These are phyloP conservation scores for Saksenaea oblongispora DNA, from an alignment of 371 early-diverging fungal genomes.

Conservation along the genomic window DNA sequence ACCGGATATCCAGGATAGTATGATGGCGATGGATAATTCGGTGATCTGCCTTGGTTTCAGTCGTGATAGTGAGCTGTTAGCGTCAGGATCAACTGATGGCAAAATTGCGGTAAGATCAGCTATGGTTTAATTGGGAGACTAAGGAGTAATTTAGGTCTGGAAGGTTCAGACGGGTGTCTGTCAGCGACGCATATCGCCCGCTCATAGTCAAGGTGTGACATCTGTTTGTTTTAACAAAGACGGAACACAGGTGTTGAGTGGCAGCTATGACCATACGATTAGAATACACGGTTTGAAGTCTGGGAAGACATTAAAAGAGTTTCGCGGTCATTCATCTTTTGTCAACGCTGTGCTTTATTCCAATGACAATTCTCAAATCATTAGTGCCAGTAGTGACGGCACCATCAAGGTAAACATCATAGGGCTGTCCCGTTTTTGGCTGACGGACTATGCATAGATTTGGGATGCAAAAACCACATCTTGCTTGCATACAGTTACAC, in stretches of 20 bases:
- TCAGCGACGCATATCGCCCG: constrained; percentile 72
- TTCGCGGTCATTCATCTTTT: constrained; percentile 89
- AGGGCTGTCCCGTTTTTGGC: not conserved
- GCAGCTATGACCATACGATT: constrained; percentile 82
- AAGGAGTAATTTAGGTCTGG: constrained; percentile 61
- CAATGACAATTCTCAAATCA: constrained; percentile 62
- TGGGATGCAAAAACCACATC: constrained; percentile 73
- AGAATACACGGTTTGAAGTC: constrained; percentile 89
- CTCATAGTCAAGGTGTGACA: constrained; percentile 88
- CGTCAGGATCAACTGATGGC: constrained; percentile 87
- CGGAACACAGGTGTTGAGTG: constrained; percentile 76
- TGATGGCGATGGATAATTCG: constrained; percentile 93
- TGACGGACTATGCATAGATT: constrained; percentile 46
- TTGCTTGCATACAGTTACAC: constrained; percentile 49
- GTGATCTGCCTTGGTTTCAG: constrained; percentile 80
- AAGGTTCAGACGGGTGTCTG: constrained; percentile 78
- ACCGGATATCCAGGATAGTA: constrained; percentile 60
- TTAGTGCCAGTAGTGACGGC: constrained; percentile 89
- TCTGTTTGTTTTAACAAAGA: constrained; percentile 79
- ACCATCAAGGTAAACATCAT: constrained; percentile 68
- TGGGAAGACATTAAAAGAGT: constrained; percentile 85
- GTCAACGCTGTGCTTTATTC: constrained; percentile 82
- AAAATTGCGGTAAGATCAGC: constrained; percentile 66
- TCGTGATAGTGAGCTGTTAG: constrained; percentile 77
- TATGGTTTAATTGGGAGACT: not conserved